phyloP scores from a whole-genome alignment of 2,329 filamentous ascomycete genomes.

The Alternaria gaisen region DNA sequence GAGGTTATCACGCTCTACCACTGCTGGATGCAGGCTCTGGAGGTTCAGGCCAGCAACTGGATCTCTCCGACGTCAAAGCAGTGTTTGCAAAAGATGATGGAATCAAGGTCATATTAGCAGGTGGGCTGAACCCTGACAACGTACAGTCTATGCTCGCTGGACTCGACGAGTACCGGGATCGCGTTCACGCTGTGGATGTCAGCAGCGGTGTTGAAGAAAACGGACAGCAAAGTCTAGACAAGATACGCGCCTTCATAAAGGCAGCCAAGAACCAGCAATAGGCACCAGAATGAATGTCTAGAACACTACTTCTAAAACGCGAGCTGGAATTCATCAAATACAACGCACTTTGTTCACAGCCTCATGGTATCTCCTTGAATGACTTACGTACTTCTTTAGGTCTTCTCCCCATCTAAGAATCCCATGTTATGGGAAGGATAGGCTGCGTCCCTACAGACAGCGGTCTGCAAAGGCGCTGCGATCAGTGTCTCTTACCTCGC shows the following conservation, averaged over 20 bases:
- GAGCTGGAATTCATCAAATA: background rate
- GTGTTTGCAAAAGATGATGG: slow-evolving; percentile 72
- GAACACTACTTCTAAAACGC: background rate
- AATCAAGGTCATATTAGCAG: slow-evolving; percentile 82
- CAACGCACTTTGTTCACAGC: background rate
- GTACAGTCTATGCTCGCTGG: slow-evolving; percentile 71
- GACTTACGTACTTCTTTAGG: too few relatives aligned
- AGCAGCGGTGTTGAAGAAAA: slow-evolving; percentile 88
- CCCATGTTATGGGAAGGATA: background rate
- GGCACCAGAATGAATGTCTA: background rate
- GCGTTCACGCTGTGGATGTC: slow-evolving; percentile 86
- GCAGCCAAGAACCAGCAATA: slow-evolving; percentile 63
- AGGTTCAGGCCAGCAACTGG: slow-evolving; percentile 79
- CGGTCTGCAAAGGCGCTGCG: background rate
- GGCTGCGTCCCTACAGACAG: background rate
- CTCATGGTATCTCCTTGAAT: background rate
- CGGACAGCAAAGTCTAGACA: slow-evolving; percentile 80
- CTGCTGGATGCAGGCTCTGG: slow-evolving; percentile 88
- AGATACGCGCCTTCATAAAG: slow-evolving; percentile 82
- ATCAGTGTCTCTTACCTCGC: slow-evolving; percentile 23
- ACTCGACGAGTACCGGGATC: slow-evolving; percentile 67
- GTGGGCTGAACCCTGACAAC: slow-evolving; percentile 83
- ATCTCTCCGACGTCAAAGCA: slow-evolving; percentile 73
- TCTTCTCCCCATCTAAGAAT: background rate
- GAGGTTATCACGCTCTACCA: slow-evolving; percentile 84